Percentiles rank a stretch among this genome's conserved stretches.
Conservation (phyloP, 192 early-diverging fungal species). For the Coemansia sp. region DNA sequence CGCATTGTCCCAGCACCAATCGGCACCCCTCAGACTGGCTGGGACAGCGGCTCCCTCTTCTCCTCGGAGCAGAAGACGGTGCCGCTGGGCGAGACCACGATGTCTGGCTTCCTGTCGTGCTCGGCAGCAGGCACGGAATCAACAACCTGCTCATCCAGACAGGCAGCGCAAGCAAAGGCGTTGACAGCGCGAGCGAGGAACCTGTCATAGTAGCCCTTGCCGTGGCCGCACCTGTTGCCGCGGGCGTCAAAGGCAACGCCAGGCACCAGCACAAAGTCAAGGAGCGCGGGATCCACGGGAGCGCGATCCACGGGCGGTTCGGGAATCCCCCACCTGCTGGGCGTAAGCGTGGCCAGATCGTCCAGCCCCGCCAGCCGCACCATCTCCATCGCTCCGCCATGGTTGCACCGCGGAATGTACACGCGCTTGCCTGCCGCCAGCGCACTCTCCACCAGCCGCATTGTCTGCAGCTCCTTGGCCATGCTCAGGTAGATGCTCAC, state of each 20-base stretch:
- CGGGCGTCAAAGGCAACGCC: constrained; percentile 40
- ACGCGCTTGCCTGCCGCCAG: constrained; percentile 31
- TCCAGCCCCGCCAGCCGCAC: constrained; percentile 5
- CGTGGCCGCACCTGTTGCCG: constrained; percentile 47
- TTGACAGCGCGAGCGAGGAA: constrained; percentile 10
- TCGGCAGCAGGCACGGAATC: constrained; percentile 22
- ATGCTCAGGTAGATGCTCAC: constrained; percentile 49
- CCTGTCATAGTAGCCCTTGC: constrained; percentile 47
- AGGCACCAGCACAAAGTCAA: constrained; percentile 49
- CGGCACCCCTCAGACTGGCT: too few species aligned
- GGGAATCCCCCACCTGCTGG: constrained; percentile 45
- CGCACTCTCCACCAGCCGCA: constrained; percentile 8
- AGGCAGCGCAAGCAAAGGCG: constrained; percentile 39
- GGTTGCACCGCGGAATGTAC: constrained; percentile 36
- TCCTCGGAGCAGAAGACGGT: constrained; percentile 10
- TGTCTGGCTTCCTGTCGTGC: constrained; percentile 32
- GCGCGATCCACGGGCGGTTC: constrained; percentile 13
- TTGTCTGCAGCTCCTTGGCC: constrained; percentile 39
- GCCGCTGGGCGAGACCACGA: constrained; percentile 31
- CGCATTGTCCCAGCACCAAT: too few species aligned
- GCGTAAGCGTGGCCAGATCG: constrained; percentile 2
- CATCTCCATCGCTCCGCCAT: constrained; percentile 38
- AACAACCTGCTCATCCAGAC: constrained; percentile 33
- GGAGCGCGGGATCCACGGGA: constrained; percentile 18
- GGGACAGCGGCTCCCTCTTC: too few species aligned